Evolutionary conservation across 805 yeast genomes (phyloP).

Genomic region (Cyberlindnera bimundalis): DNA sequence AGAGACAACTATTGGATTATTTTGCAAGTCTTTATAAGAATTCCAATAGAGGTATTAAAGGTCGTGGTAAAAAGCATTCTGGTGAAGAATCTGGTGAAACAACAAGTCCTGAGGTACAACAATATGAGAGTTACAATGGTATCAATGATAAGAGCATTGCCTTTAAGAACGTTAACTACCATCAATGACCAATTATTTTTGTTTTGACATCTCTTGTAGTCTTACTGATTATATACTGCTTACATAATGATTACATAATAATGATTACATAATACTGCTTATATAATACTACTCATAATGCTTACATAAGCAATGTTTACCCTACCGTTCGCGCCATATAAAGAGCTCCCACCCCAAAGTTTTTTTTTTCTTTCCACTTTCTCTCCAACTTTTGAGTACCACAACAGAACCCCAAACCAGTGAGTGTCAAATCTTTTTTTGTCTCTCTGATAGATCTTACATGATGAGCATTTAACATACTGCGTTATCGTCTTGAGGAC

Average conservation of each 20-base stretch:
- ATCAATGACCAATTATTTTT: conserved; percentile 6
- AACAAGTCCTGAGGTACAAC: conserved; percentile 3
- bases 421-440: not conserved
- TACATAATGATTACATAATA: too few species aligned
- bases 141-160: conserved; percentile 17
- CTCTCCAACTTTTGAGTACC: not conserved
- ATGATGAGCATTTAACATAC: conserved; percentile 28
- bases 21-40: conserved; percentile 82
- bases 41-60: conserved; percentile 86
- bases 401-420: too few species aligned
- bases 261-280: too few species aligned
- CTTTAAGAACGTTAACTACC: conserved; percentile 26
- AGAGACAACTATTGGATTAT: conserved; percentile 67
- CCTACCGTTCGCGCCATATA: not conserved
- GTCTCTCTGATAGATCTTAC: not conserved
- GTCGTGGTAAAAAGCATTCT: conserved; percentile 63
- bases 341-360: not conserved
- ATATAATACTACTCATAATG: too few species aligned
- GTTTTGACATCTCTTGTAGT: not conserved
- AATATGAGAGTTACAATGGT: too few species aligned
- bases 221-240: not conserved
- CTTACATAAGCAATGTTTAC: too few species aligned
- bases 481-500: conserved; percentile 35
- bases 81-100: not conserved
- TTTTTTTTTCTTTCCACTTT: not conserved